Percentiles rank a stretch among this genome's conserved stretches.
Conservation (phyloP, 768 basidiomycete species). For the Trametes gibbosa region DNA sequence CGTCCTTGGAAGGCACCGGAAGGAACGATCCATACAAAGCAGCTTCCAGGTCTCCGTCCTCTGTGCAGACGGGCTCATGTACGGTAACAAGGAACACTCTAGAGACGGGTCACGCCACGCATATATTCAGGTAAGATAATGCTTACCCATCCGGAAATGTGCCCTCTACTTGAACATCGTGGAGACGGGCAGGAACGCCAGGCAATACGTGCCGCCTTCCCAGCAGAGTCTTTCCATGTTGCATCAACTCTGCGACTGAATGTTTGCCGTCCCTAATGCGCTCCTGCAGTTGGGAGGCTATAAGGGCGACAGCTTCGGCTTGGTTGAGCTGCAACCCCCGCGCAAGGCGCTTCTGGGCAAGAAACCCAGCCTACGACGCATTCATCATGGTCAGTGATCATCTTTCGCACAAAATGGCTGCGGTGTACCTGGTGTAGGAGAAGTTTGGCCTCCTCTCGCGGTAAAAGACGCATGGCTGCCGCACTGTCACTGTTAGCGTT, state of each 20-base stretch:
- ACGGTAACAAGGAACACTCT: slow-evolving; percentile 97
- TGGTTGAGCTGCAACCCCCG: slow-evolving; percentile 87
- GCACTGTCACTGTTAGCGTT: neutral
- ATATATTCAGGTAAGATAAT: neutral
- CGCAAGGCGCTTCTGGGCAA: slow-evolving; percentile 93
- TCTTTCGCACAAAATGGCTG: neutral
- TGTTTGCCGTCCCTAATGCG: slow-evolving; percentile 88
- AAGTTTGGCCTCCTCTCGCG: slow-evolving; percentile 74
- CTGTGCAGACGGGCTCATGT: slow-evolving; percentile 89
- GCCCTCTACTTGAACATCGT: slow-evolving; percentile 93
- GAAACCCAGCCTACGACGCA: slow-evolving; percentile 63
- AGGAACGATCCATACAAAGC: slow-evolving; percentile 96
- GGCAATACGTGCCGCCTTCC: slow-evolving; percentile 89
- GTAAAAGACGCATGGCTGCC: slow-evolving; percentile 60
- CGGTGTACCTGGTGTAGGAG: slow-evolving; percentile 65
- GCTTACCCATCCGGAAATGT: slow-evolving; percentile 83
- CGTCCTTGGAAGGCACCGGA: slow-evolving; percentile 63
- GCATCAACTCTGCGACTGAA: slow-evolving; percentile 90
- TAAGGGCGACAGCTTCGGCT: slow-evolving; percentile 85
- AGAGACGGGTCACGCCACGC: neutral
- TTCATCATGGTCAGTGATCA: neutral
- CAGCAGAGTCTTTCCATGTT: slow-evolving; percentile 83
- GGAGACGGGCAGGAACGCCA: slow-evolving; percentile 68
- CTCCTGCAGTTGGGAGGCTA: slow-evolving; percentile 91
- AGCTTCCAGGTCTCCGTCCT: slow-evolving; percentile 70